A percentile compares a stretch with the other conserved stretches of the same genome.
Conservation (phyloP, 2,329 filamentous ascomycete species). For the Metarhizium album region DNA sequence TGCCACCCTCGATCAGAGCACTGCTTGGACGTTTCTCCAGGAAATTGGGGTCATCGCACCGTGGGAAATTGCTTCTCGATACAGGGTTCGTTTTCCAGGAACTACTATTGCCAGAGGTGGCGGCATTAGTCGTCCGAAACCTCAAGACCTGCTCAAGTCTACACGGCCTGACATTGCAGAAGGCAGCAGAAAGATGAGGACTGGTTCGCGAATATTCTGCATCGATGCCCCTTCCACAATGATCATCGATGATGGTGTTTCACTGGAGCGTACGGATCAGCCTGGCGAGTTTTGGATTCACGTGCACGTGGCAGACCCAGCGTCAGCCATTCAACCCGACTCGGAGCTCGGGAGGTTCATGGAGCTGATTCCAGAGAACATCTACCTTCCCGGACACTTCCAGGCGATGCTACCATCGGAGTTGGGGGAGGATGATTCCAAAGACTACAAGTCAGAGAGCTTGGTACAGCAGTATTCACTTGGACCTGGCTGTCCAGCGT, state of each 20-base stretch:
- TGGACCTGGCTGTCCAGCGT: slow-evolving; percentile 34
- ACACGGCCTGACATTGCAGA: slow-evolving; percentile 33
- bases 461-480: slow-evolving; percentile 45
- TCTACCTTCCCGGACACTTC: slow-evolving; percentile 48
- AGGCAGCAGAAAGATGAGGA: slow-evolving; percentile 48
- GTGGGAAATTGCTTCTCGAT: slow-evolving; percentile 58
- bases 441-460: slow-evolving; percentile 23
- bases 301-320: slow-evolving; percentile 68
- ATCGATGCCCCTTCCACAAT: slow-evolving; percentile 57
- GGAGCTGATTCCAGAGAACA: slow-evolving; percentile 46
- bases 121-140: slow-evolving; percentile 26
- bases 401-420: slow-evolving; percentile 44
- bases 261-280: slow-evolving; percentile 48
- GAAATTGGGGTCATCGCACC: slow-evolving; percentile 63
- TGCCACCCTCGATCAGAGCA: slow-evolving; percentile 29
- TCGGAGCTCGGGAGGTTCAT: slow-evolving; percentile 50
- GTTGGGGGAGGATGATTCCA: slow-evolving; percentile 17
- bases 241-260: slow-evolving; percentile 73
- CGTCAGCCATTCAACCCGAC: slow-evolving; percentile 53
- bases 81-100: slow-evolving; percentile 44
- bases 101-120: slow-evolving; percentile 31
- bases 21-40: slow-evolving; percentile 57
- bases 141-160: slow-evolving; percentile 22
- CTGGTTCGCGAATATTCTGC: slow-evolving; percentile 52
- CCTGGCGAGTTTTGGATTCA: slow-evolving; percentile 60